These are phyloP conservation scores for Emergomyces orientalis DNA, from an alignment of 2,329 filamentous ascomycete species.

Conservation along the genomic window DNA sequence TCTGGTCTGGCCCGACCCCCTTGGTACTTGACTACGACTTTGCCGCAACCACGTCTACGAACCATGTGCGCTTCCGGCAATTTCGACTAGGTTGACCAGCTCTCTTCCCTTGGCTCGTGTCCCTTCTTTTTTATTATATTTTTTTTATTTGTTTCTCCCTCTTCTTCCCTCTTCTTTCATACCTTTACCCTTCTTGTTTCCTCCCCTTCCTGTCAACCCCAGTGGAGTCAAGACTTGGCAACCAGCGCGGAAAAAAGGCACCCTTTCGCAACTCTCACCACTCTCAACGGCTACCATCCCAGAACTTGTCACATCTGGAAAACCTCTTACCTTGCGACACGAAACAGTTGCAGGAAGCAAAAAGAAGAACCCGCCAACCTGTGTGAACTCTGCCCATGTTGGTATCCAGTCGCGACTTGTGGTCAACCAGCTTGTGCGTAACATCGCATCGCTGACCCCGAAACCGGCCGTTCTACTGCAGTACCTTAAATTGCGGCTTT, in stretches of 20 bases:
- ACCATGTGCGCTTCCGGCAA: slow-evolving; percentile 1
- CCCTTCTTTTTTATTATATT: too few relatives aligned
- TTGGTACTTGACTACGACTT: neutral
- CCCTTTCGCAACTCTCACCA: neutral
- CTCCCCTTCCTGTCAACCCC: neutral
- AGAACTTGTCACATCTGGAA: neutral
- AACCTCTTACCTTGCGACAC: neutral
- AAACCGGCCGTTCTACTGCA: neutral
- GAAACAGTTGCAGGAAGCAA: neutral
- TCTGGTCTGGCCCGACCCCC: neutral
- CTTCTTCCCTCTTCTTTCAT: neutral
- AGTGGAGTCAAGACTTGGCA: neutral
- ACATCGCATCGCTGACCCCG: neutral
- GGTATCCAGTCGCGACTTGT: neutral
- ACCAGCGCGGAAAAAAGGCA: neutral
- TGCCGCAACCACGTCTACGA: neutral
- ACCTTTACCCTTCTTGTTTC: neutral
- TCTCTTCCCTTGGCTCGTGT: slow-evolving; percentile 1
- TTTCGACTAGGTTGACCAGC: neutral
- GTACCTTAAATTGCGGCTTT: slow-evolving; percentile 5
- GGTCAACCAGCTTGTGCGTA: neutral
- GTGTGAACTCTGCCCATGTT: neutral
- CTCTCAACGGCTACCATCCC: neutral
- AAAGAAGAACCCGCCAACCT: neutral
- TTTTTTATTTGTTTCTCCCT: neutral